phyloP scores from a whole-genome alignment of 1,284 basidiomycete genomes.

The Cutaneotrichosporon dermatis region DNA sequence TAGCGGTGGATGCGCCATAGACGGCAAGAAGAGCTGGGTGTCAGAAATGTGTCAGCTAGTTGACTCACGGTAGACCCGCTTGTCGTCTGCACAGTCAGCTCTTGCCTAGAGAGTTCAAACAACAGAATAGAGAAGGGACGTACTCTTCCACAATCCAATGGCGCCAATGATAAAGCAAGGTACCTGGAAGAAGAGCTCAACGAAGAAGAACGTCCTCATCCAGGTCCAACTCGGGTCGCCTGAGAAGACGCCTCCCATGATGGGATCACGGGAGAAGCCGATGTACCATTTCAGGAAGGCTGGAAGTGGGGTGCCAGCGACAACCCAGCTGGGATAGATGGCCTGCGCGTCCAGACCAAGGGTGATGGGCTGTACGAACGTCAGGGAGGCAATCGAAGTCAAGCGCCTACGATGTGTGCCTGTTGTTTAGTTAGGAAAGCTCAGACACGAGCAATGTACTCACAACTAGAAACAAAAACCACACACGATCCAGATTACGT shows the following conservation, averaged over 20 bases:
- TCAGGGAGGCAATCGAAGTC: background rate
- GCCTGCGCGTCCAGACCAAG: slow-evolving; percentile 40
- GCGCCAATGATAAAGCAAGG: slow-evolving; percentile 69
- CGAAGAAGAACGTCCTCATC: slow-evolving; percentile 37
- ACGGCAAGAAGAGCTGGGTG: slow-evolving; percentile 56
- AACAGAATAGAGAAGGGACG: slow-evolving; percentile 17
- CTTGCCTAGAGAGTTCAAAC: background rate
- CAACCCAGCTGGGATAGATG: slow-evolving; percentile 34
- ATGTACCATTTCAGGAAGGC: slow-evolving; percentile 36
- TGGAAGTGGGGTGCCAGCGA: slow-evolving; percentile 25
- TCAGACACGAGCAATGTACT: slow-evolving; percentile 1
- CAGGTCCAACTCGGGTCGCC: slow-evolving; percentile 31
- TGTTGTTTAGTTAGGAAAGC: slow-evolving; percentile 2
- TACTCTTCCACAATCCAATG: slow-evolving; percentile 62
- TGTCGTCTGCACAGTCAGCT: slow-evolving; percentile 29
- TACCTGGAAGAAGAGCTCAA: slow-evolving; percentile 62
- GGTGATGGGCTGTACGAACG: slow-evolving; percentile 4
- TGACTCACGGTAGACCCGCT: slow-evolving; percentile 35
- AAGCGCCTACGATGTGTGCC: slow-evolving; percentile 8
- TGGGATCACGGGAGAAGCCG: slow-evolving; percentile 36
- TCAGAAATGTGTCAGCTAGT: background rate
- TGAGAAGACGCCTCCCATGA: slow-evolving; percentile 32
- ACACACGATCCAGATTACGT: slow-evolving; percentile 32
- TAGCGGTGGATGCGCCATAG: slow-evolving; percentile 72
- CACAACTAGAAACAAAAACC: slow-evolving; percentile 39